Evolutionary conservation across 2,329 filamentous ascomycete genomes (phyloP).

Genomic region (Emmonsiellopsis sp.): DNA sequence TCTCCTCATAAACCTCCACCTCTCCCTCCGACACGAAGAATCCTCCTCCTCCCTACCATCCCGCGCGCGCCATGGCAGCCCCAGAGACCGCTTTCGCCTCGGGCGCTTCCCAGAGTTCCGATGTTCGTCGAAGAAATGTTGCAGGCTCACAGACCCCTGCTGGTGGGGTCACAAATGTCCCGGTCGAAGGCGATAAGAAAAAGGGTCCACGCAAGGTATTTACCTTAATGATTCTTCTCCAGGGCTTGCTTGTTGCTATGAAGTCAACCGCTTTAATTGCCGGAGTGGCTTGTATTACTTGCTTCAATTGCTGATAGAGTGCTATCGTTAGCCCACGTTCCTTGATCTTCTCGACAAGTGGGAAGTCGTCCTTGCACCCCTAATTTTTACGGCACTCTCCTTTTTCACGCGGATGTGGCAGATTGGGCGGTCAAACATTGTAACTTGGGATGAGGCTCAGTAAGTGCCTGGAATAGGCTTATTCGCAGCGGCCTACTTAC

Average conservation of each 20-base stretch:
- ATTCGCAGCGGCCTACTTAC: background rate
- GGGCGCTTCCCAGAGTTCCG: slow-evolving; percentile 24
- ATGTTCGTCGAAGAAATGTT: slow-evolving; percentile 36
- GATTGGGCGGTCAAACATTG: slow-evolving; percentile 60
- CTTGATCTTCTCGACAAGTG: slow-evolving; percentile 43
- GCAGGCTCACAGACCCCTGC: slow-evolving; percentile 11
- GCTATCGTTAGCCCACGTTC: slow-evolving; percentile 16
- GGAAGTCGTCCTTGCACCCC: slow-evolving; percentile 54
- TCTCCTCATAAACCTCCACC: slow-evolving; percentile 6
- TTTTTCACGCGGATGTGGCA: slow-evolving; percentile 61
- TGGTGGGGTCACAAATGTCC: background rate
- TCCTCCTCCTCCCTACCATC: background rate
- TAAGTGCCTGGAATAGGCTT: slow-evolving; percentile 32
- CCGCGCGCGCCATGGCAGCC: slow-evolving; percentile 21
- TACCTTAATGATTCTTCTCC: background rate
- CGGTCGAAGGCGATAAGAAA: background rate
- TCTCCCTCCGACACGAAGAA: background rate
- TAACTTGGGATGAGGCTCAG: slow-evolving; percentile 71
- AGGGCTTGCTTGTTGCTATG: background rate
- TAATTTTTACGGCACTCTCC: slow-evolving; percentile 54
- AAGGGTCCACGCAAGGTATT: background rate
- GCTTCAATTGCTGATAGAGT: background rate
- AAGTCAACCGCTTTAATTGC: no score
- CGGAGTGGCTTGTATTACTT: background rate
- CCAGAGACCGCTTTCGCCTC: slow-evolving; percentile 26